These are phyloP conservation scores for Botrytis deweyae DNA, from an alignment of 2,329 filamentous ascomycete species.

Conservation along the genomic window DNA sequence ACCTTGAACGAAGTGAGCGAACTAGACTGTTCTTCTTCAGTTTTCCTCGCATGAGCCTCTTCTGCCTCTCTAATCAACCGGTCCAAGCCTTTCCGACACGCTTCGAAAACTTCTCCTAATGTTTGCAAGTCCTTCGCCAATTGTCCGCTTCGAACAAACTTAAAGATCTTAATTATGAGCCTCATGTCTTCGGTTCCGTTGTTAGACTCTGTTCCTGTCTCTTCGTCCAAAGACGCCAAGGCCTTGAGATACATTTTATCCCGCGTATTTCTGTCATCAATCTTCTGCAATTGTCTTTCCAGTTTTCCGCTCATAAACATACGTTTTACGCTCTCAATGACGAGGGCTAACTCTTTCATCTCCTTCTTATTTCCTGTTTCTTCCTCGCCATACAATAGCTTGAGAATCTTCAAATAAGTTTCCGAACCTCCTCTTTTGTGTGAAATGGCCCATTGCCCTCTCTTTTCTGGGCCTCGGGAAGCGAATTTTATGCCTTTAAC, in stretches of 20 bases:
- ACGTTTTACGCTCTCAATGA: background rate
- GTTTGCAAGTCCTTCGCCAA: background rate
- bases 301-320: background rate
- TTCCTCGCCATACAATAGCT: background rate
- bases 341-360: background rate
- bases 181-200: background rate
- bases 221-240: background rate
- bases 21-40: background rate
- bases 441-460: too few relatives aligned
- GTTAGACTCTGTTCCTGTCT: background rate
- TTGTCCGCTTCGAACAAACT: background rate
- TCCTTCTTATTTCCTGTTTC: background rate
- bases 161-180: background rate
- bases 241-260: background rate
- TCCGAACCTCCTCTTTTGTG: background rate
- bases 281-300: background rate
- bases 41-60: background rate
- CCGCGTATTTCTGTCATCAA: background rate
- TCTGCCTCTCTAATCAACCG: background rate
- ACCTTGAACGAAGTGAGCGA: background rate
- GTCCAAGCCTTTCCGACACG: background rate
- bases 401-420: background rate
- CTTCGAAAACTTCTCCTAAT: background rate
- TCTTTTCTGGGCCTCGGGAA: background rate
- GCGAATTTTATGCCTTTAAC: background rate